A percentile compares a stretch with the other conserved stretches of the same genome.
phyloP scores from a whole-genome alignment of 495 filamentous ascomycete species.

The Platismatia glauca region DNA sequence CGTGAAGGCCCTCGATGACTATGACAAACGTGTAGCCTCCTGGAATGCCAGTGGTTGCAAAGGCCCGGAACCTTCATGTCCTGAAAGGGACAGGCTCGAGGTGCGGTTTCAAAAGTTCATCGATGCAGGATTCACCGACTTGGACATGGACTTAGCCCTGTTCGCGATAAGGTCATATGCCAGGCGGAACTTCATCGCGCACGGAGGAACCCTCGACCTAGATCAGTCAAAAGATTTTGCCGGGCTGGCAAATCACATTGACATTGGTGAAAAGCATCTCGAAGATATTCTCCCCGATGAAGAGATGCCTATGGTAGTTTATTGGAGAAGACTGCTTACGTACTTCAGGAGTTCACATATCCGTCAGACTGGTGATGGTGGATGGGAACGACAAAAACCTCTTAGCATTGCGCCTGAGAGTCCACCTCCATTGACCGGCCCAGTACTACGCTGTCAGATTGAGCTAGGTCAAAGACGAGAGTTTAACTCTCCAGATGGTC shows the following conservation, averaged over 20 bases:
- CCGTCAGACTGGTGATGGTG: neutral
- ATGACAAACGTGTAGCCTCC: neutral
- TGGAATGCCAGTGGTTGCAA: neutral
- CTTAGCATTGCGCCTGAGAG: neutral
- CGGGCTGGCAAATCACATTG: neutral
- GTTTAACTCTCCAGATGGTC: neutral
- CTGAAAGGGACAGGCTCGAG: neutral
- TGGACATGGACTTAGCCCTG: neutral
- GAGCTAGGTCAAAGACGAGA: neutral
- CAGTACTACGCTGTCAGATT: neutral
- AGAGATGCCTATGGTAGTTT: neutral
- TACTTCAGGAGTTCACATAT: neutral
- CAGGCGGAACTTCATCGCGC: neutral
- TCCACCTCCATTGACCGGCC: neutral
- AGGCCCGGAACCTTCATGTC: neutral
- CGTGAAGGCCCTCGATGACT: neutral
- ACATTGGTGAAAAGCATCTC: neutral
- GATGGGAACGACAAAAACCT: neutral
- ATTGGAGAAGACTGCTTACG: neutral
- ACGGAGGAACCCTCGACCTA: neutral
- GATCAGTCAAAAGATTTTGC: neutral
- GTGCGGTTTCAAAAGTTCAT: neutral
- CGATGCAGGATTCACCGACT: neutral
- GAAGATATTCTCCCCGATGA: neutral
- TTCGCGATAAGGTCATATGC: neutral